Evolutionary conservation across 768 basidiomycete species (phyloP).

Genomic region (Heimioporus sp.): DNA sequence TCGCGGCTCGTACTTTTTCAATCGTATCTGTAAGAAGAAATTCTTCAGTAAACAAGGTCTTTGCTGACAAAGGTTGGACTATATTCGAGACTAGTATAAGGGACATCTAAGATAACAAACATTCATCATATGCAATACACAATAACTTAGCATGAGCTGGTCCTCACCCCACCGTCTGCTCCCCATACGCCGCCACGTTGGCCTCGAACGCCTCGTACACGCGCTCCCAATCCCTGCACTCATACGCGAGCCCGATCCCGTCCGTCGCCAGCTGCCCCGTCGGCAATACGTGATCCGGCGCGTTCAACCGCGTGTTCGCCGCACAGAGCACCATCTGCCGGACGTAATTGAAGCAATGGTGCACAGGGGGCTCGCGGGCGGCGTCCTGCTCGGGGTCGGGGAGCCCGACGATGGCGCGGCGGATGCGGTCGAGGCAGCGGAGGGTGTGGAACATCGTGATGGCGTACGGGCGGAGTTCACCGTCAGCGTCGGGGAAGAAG

Average conservation of each 20-base stretch:
- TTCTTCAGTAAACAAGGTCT: too few relatives aligned
- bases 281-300: constrained; percentile 10
- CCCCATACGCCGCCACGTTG: background rate
- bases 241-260: constrained; percentile 21
- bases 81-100: too few relatives aligned
- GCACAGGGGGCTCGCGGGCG: constrained; percentile 6
- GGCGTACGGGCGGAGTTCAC: constrained; percentile 27
- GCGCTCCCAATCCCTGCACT: constrained; percentile 20
- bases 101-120: too few relatives aligned
- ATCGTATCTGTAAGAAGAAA: too few relatives aligned
- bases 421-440: constrained; percentile 39
- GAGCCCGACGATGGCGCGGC: constrained; percentile 17
- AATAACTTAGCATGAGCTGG: too few relatives aligned
- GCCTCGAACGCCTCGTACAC: constrained; percentile 23
- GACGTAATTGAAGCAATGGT: constrained; percentile 42
- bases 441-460: constrained; percentile 40
- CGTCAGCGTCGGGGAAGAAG: constrained; percentile 1
- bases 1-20: too few relatives aligned
- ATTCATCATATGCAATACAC: too few relatives aligned
- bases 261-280: constrained; percentile 14
- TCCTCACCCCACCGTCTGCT: too few relatives aligned
- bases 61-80: too few relatives aligned
- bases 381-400: background rate
- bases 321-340: constrained; percentile 38
- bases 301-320: constrained; percentile 32